Conservation (phyloP, 1,284 basidiomycete species). For the Abortiporus biennis region DNA sequence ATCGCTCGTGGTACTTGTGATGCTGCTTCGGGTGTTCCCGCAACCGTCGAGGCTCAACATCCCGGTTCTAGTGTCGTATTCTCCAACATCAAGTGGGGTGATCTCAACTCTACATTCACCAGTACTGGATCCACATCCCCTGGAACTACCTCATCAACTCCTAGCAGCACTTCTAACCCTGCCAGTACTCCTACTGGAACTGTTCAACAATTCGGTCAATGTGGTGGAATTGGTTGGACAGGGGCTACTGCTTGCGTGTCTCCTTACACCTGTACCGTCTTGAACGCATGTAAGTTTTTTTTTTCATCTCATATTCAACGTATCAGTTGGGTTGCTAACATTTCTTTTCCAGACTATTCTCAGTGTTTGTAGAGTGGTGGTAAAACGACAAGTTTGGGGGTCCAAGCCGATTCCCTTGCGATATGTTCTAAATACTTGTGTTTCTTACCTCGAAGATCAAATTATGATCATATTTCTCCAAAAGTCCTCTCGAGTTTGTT, state of each 20-base stretch:
- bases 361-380: too few species aligned
- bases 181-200: constrained; percentile 6
- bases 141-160: constrained; percentile 1
- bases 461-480: too few species aligned
- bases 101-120: constrained; percentile 42
- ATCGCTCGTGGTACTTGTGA: too few species aligned
- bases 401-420: too few species aligned
- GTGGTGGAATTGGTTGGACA: constrained; percentile 14
- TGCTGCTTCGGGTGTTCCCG: constrained; percentile 40
- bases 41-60: constrained; percentile 35
- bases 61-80: constrained; percentile 40
- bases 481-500: too few species aligned
- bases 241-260: constrained; percentile 12
- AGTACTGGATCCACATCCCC: constrained; percentile 3
- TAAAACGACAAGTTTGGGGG: too few species aligned
- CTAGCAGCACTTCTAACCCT: constrained; percentile 2
- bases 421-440: too few species aligned
- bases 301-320: background rate
- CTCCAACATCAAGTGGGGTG: constrained; percentile 54
- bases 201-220: constrained; percentile 14
- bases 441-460: too few species aligned
- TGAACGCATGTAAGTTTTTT: constrained; percentile 12
- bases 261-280: constrained; percentile 12
- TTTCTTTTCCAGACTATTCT: constrained; percentile 11
- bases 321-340: constrained; percentile 2